Conservation (phyloP, 208 protist species). For the Dictyostelium gargantuum region DNA sequence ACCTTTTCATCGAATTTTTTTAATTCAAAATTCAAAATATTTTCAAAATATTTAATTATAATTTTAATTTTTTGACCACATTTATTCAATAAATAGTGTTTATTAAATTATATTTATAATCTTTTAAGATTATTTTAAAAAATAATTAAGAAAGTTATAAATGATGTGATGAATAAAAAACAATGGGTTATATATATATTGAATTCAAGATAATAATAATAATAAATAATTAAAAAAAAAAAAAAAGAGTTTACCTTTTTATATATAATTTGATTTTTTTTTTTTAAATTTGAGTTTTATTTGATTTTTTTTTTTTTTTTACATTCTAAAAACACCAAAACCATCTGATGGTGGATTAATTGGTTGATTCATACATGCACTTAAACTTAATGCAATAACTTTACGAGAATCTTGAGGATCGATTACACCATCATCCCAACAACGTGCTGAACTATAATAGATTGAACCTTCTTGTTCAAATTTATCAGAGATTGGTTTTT, state of each 20-base stretch:
- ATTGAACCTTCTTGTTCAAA: slow-evolving; percentile 93
- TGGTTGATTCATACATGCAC: slow-evolving; percentile 85
- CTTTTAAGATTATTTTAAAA: too few relatives aligned
- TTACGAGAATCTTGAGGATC: slow-evolving; percentile 88
- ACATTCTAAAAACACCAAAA: slow-evolving; percentile 96
- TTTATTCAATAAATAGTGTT: not conserved
- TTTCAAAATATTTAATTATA: too few relatives aligned
- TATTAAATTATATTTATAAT: not conserved
- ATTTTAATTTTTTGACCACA: too few relatives aligned
- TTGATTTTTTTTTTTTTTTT: slow-evolving; percentile 57
- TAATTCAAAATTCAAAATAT: too few relatives aligned
- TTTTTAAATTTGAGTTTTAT: not conserved
- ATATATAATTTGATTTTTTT: not conserved
- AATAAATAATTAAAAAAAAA: too few relatives aligned
- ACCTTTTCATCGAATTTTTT: too few relatives aligned
- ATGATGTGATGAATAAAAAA: too few relatives aligned
- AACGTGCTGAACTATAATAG: slow-evolving; percentile 93
- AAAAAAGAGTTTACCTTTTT: too few relatives aligned
- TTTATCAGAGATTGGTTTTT: slow-evolving; percentile 87
- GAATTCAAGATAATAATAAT: too few relatives aligned
- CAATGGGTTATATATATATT: too few relatives aligned
- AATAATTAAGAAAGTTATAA: too few relatives aligned
- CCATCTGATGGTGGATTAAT: slow-evolving; percentile 79
- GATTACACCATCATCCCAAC: slow-evolving; percentile 97
- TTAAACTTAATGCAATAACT: slow-evolving; percentile 91